Conservation (phyloP, 2,329 filamentous ascomycete species). For the Ascosphaera aggregata region DNA sequence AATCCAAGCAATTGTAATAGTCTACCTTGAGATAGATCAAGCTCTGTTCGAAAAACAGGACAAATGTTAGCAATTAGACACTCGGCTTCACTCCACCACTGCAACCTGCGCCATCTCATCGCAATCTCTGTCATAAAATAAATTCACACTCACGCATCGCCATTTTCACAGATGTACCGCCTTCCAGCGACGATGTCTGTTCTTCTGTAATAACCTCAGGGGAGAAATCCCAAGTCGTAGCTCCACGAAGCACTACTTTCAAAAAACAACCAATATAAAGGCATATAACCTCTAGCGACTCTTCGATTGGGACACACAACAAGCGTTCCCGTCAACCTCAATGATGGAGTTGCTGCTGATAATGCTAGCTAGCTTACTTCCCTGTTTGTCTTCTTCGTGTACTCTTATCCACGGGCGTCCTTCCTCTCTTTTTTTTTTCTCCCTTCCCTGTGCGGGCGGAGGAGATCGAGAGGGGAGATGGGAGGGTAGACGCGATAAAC, state of each 20-base stretch:
- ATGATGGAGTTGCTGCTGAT: too few relatives aligned
- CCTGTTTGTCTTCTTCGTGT: too few relatives aligned
- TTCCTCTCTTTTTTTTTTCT: conserved; percentile 2
- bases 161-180: conserved; percentile 17
- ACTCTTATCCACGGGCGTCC: conserved; percentile 4
- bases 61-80: conserved; percentile 2
- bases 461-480: neutral
- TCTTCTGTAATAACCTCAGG: conserved; percentile 1
- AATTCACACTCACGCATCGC: conserved; percentile 21
- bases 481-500: neutral
- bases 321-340: too few relatives aligned
- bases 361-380: too few relatives aligned
- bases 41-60: conserved; percentile 12
- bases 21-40: conserved; percentile 25
- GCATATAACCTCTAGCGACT: too few relatives aligned
- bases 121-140: conserved; percentile 4
- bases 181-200: conserved; percentile 8
- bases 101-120: neutral
- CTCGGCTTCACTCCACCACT: conserved; percentile 7
- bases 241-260: too few relatives aligned
- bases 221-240: too few relatives aligned
- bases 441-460: neutral
- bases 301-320: too few relatives aligned
- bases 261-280: too few relatives aligned
- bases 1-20: neutral